These are phyloP conservation scores for Tuber umbilicatum DNA, from an alignment of 495 filamentous ascomycete genomes.

Conservation along the genomic window DNA sequence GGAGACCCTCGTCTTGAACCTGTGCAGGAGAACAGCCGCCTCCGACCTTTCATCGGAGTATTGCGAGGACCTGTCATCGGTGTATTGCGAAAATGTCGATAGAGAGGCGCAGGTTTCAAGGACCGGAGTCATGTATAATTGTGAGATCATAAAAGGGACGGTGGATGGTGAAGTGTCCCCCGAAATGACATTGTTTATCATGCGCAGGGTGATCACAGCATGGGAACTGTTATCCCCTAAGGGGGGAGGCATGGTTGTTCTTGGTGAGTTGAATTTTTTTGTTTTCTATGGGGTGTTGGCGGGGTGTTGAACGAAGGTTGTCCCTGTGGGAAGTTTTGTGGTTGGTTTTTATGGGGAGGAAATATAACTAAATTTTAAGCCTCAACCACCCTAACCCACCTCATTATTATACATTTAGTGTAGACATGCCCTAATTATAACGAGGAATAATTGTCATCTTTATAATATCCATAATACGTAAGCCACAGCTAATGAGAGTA, in stretches of 20 bases:
- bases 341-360: neutral
- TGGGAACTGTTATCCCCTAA: neutral
- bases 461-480: neutral
- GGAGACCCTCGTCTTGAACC: constrained; percentile 39
- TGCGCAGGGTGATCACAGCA: neutral
- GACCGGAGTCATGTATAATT: neutral
- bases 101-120: neutral
- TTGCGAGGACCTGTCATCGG: neutral
- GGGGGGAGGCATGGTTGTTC: neutral
- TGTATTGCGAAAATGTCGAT: neutral
- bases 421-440: neutral
- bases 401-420: neutral
- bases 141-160: neutral
- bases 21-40: constrained; percentile 29
- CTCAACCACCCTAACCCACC: neutral
- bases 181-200: neutral
- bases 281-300: neutral
- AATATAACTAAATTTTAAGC: neutral
- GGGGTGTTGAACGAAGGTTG: neutral
- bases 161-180: neutral
- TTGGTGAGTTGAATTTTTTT: neutral
- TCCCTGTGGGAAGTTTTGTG: neutral
- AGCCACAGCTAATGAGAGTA: neutral
- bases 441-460: neutral
- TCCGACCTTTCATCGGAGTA: constrained; percentile 19